phyloP scores from a whole-genome alignment of 73 alveolate species.

The Paramecium bursaria region DNA sequence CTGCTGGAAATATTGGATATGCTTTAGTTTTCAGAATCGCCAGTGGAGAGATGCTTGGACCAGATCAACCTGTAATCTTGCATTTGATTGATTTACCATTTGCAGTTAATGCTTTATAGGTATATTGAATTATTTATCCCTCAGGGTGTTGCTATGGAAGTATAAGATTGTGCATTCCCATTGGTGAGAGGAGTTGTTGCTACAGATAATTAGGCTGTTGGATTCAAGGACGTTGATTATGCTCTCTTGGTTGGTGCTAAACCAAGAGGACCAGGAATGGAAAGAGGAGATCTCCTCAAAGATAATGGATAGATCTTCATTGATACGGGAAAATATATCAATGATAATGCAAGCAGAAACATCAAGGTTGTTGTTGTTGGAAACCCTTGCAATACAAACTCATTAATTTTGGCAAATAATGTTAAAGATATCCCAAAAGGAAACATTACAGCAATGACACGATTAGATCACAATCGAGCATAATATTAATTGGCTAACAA shows the following conservation, averaged over 20 bases:
- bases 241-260: slow-evolving; percentile 96
- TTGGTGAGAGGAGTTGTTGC: slow-evolving; percentile 86
- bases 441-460: slow-evolving; percentile 97
- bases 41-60: slow-evolving; percentile 71
- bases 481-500: slow-evolving; percentile 90
- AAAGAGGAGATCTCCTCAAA: slow-evolving; percentile 97
- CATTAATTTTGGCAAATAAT: slow-evolving; percentile 90
- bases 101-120: slow-evolving; percentile 64
- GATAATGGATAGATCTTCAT: slow-evolving; percentile 82
- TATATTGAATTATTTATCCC: not conserved
- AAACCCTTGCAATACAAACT: slow-evolving; percentile 99
- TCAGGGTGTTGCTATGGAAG: slow-evolving; percentile 91
- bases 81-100: slow-evolving; percentile 70
- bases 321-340: slow-evolving; percentile 81
- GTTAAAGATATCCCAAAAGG: slow-evolving; percentile 92
- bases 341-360: slow-evolving; percentile 85
- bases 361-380: slow-evolving; percentile 96
- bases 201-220: slow-evolving; percentile 89
- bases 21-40: slow-evolving; percentile 72
- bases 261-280: slow-evolving; percentile 99
- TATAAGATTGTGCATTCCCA: slow-evolving; percentile 98
- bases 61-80: slow-evolving; percentile 71
- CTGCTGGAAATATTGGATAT: slow-evolving; percentile 71
- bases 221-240: slow-evolving; percentile 94
- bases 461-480: slow-evolving; percentile 99